Evolutionary conservation across 1,284 basidiomycete genomes (phyloP), one percentile per base, ranked within the genome.

Genomic region (Cryptococcus amylolentus): DNA sequence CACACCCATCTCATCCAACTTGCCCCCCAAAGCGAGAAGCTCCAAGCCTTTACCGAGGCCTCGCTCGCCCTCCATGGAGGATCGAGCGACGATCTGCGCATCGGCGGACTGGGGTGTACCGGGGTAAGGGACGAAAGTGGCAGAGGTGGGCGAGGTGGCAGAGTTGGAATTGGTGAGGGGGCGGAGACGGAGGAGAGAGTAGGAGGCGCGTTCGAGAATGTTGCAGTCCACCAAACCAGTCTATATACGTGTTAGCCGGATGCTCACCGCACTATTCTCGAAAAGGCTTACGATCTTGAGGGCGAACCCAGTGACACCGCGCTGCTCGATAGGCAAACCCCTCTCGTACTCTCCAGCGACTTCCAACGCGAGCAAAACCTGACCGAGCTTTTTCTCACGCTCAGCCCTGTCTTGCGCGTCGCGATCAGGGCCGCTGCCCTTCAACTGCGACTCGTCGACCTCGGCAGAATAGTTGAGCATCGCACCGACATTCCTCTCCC

Each of bases 391-490:
- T 9, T 37, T n/a, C 31, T 49, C 48, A 57, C 86, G 83, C 26
- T 83, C 75, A 3, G 88, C 81, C 56, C 86, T 83, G 28, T 79
- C 82, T 57, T 86, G 83, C 26, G 83, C 76, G 2, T 89, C 81
- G 56, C 86, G 83, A 14, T 81, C 79, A 40, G 74, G 66, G 42
- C 68, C 63, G 28, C 67, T 55, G 31, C 65, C 56, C 52, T 60
- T 42, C 42, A 58, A 53, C 49, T 46, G 66, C 44, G 63, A 78
- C 14, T 79, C 78, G 61, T 89, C 84, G 10, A 89, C 89, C 75
- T 94, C 91, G 27, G 91, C 89, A 46, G 86, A 88, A 77, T 94
- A 94, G 38, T 84, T 86, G 63, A 96, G 84, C 16, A 95, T 78
- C n/a, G 83, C 81, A 5, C 90, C 92, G 59, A 87, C 87, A 65